These are phyloP conservation scores for Arthrobotrys pseudoclavata DNA, from an alignment of 2,329 filamentous ascomycete genomes.

Conservation along the genomic window DNA sequence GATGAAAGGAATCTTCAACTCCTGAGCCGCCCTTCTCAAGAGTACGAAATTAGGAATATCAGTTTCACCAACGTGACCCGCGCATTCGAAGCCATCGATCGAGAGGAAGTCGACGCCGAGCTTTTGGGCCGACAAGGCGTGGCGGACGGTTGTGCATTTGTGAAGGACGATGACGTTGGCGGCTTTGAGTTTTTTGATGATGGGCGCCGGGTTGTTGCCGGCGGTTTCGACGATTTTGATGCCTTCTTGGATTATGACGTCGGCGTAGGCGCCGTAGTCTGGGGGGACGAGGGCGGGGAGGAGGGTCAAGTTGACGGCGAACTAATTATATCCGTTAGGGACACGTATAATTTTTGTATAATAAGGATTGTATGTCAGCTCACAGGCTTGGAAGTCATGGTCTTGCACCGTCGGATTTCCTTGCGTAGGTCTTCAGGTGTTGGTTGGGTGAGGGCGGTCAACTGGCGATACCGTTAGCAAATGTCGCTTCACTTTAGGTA, in stretches of 20 bases:
- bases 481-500: not conserved
- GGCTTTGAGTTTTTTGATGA: constrained; percentile 89
- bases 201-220: constrained; percentile 88
- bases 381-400: constrained; percentile 78
- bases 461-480: constrained; percentile 63
- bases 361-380: constrained; percentile 9
- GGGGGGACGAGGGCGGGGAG: constrained; percentile 90
- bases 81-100: constrained; percentile 98
- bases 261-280: constrained; percentile 91
- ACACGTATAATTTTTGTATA: constrained; percentile 4
- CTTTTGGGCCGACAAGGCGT: constrained; percentile 90
- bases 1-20: constrained; percentile 89
- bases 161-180: constrained; percentile 82
- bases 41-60: constrained; percentile 94
- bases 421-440: constrained; percentile 90
- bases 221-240: constrained; percentile 86
- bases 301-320: constrained; percentile 95
- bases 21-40: constrained; percentile 84
- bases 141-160: constrained; percentile 97
- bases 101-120: constrained; percentile 96
- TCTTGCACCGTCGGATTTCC: constrained; percentile 89
- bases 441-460: constrained; percentile 92
- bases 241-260: constrained; percentile 92
- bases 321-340: constrained; percentile 66
- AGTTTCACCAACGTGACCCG: constrained; percentile 85